Evolutionary conservation across 2,329 filamentous ascomycete genomes (phyloP).

Genomic region (Xylariaceae sp.): DNA sequence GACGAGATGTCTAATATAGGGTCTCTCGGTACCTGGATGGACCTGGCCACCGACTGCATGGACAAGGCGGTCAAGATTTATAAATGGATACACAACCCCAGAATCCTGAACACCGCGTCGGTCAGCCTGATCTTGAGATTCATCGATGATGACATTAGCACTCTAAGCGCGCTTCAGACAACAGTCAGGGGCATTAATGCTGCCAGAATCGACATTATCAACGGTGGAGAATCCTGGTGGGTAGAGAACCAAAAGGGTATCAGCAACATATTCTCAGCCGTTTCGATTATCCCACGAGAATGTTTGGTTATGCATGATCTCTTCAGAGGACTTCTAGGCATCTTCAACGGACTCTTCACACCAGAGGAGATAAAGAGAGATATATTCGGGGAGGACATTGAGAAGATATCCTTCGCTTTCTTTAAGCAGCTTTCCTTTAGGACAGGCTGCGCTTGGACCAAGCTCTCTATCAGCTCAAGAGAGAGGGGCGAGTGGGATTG

Average conservation of each 20-base stretch:
- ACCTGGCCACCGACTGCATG: conserved; percentile 21
- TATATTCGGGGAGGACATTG: conserved; percentile 14
- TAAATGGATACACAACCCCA: conserved; percentile 14
- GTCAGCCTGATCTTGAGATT: conserved; percentile 32
- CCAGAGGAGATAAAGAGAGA: conserved; percentile 27
- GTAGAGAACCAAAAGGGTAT: conserved; percentile 41
- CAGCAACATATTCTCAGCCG: conserved; percentile 44
- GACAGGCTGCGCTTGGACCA: conserved; percentile 39
- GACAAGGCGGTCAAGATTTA: conserved; percentile 25
- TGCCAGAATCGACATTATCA: conserved; percentile 38
- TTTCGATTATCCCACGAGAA: conserved; percentile 38
- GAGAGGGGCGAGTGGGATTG: conserved; percentile 37
- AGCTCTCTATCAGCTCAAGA: conserved; percentile 37
- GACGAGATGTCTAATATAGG: conserved; percentile 12
- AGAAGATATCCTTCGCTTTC: conserved; percentile 38
- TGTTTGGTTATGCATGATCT: conserved; percentile 28
- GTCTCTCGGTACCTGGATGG: conserved; percentile 24
- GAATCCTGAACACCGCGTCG: conserved; percentile 13
- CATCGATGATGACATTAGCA: conserved; percentile 33
- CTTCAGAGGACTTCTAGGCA: conserved; percentile 39
- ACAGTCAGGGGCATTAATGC: conserved; percentile 35
- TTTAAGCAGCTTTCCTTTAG: conserved; percentile 38
- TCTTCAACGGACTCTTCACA: conserved; percentile 39
- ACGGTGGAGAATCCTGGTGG: conserved; percentile 43
- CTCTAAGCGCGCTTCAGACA: conserved; percentile 26